Conservation (phyloP, 2,329 filamentous ascomycete genomes). For the Parastagonospora nodorum region DNA sequence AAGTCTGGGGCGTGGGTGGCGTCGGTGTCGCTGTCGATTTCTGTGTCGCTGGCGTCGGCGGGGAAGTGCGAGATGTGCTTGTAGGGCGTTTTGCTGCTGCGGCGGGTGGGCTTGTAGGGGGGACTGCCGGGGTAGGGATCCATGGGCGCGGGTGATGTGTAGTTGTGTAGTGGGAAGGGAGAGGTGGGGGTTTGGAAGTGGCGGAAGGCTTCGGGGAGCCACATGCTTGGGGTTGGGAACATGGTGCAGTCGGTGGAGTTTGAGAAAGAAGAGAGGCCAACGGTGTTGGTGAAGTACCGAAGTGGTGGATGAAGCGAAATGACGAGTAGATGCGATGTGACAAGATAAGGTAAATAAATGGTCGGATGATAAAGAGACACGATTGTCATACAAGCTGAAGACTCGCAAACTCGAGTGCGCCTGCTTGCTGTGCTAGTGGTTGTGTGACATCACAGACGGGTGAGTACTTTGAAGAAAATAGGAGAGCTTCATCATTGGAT, state of each 20-base stretch:
- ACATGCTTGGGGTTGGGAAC: constrained; percentile 3
- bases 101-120: not conserved
- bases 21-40: not conserved
- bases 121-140: not conserved
- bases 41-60: not conserved
- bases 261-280: too few relatives aligned
- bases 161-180: not conserved
- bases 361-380: not conserved
- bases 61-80: not conserved
- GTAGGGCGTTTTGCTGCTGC: not conserved
- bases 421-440: constrained; percentile 2
- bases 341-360: not conserved
- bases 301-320: not conserved
- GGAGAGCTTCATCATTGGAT: not conserved
- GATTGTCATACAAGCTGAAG: constrained; percentile 4
- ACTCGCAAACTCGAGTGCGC: constrained; percentile 8
- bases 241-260: not conserved
- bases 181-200: not conserved
- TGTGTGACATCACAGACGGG: constrained; percentile 2
- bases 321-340: not conserved
- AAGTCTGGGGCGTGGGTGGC: not conserved
- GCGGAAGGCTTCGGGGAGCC: constrained; percentile 4
- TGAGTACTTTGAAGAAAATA: not conserved
- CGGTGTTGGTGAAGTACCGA: too few relatives aligned
- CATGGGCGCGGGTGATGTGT: not conserved